Base-by-base conservation (phyloP, 208 protist species). In the Leishmania martiniquensis region DNA sequence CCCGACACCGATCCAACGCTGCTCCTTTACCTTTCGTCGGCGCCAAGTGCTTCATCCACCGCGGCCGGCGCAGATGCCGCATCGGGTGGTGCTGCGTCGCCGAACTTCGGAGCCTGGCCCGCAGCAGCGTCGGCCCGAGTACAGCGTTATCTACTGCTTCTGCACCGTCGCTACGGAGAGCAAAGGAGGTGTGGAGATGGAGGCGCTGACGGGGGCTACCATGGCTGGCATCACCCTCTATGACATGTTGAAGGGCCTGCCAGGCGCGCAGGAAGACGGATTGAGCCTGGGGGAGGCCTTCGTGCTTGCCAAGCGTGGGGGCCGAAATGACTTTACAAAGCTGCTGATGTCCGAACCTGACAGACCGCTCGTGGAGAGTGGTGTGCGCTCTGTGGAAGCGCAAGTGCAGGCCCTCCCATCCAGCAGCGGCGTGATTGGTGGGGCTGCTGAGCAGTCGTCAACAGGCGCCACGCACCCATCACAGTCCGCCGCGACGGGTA, bases 171-270 rank as follows among this genome's bases (percentile, higher is more conserved):
- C 93, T 25, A 97, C 89, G 17, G 90, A 96, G 65, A 76, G 67
- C 63, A 96, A 91, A 73, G 94, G 94, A 0, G 97, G 98, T 4
- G 97, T 99, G n/a, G 98, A 99, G 87, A 99, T 99, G 97, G 98
- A 99, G 86, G 97, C 98, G 22, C 78, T 99, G n/a, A 98, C 96
- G 0, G 98, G 96, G 13, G 96, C 95, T 4, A 93, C 84, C 6
- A 86, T 98, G 42, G 92, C 97, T 22, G 91, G 89, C 55, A 77
- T 99, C 12, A 98, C 95, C 5, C 76, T 97, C 10, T 97, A 97
- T 83, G 93, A 97, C 81, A 97, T 97, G 93, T 81, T 97, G 47
- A 91, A 91, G 51, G 81, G 85, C 1, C 62, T 96, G 6, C 89
- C 91, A 0, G 88, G 91, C 2, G 88, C 93, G 7, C 93, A 97